These are phyloP conservation scores for Alternaria ethzedia DNA, from an alignment of 2,329 filamentous ascomycete genomes.

Conservation along the genomic window DNA sequence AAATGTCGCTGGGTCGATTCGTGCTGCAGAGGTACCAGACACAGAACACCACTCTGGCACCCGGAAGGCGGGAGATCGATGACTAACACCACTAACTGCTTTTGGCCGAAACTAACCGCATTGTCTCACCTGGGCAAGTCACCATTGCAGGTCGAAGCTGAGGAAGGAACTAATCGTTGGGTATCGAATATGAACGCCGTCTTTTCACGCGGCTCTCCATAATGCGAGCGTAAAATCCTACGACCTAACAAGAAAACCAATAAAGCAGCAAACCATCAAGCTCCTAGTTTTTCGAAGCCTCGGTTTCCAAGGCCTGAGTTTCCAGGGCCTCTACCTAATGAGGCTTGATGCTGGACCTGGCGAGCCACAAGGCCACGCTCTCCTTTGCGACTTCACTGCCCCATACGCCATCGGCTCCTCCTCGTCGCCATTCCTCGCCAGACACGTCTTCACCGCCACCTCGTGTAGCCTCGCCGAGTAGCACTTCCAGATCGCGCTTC, in stretches of 20 bases:
- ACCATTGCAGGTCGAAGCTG: not conserved
- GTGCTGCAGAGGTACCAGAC: not conserved
- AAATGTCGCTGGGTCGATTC: not conserved
- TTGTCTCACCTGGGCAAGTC: not conserved
- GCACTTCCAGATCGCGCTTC: constrained; percentile 85
- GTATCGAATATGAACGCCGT: constrained; percentile 20
- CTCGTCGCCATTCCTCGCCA: constrained; percentile 73
- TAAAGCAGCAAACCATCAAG: not conserved
- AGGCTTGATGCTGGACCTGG: constrained; percentile 44
- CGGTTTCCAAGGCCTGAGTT: not conserved
- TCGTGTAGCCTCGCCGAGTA: constrained; percentile 79
- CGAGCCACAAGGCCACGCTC: constrained; percentile 67
- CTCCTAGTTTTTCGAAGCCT: not conserved
- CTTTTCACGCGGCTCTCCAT: not conserved
- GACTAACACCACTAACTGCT: not conserved
- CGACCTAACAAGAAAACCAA: not conserved
- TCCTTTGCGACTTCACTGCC: constrained; percentile 66
- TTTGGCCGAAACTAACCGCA: not conserved
- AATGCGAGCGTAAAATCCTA: not conserved
- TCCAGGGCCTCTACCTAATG: constrained; percentile 23
- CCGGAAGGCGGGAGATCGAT: not conserved
- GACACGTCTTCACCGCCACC: constrained; percentile 58
- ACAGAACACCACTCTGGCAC: not conserved
- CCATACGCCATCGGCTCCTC: constrained; percentile 68
- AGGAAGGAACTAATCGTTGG: constrained; percentile 17